These are phyloP conservation scores for Tulasnella sp. DNA, from an alignment of 768 basidiomycete genomes.

Conservation along the genomic window DNA sequence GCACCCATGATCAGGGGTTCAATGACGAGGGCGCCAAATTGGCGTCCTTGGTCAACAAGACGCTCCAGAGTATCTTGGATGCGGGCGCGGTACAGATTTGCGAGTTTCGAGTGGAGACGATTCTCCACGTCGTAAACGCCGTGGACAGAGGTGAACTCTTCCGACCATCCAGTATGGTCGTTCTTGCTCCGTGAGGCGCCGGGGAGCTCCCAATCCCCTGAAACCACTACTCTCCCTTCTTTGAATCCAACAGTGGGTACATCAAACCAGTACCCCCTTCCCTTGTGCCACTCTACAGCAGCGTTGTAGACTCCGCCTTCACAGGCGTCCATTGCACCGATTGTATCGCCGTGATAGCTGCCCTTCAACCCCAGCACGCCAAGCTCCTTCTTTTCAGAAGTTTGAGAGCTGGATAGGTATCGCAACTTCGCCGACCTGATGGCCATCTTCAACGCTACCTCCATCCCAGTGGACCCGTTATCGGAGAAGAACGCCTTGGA, in stretches of 20 bases:
- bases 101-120: constrained; percentile 56
- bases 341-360: constrained; percentile 96
- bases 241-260: constrained; percentile 70
- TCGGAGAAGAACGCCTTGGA: constrained; percentile 87
- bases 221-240: constrained; percentile 48
- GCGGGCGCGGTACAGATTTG: constrained; percentile 51
- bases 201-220: constrained; percentile 31
- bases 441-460: constrained; percentile 97
- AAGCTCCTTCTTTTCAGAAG: constrained; percentile 38
- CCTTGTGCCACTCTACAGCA: constrained; percentile 91
- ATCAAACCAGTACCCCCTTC: constrained; percentile 90
- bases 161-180: constrained; percentile 24
- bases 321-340: constrained; percentile 93
- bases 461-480: constrained; percentile 93
- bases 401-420: constrained; percentile 27
- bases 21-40: constrained; percentile 61
- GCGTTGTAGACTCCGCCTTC: constrained; percentile 66
- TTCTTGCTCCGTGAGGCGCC: constrained; percentile 15
- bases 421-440: constrained; percentile 55
- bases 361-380: constrained; percentile 83
- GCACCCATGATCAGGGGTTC: constrained; percentile 94
- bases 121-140: constrained; percentile 62
- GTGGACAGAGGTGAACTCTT: constrained; percentile 41
- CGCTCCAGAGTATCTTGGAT: constrained; percentile 46
- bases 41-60: constrained; percentile 36